Evolutionary conservation across 768 basidiomycete genomes (phyloP), one percentile per base, ranked within the genome.

Genomic region (Galerina marginata): DNA sequence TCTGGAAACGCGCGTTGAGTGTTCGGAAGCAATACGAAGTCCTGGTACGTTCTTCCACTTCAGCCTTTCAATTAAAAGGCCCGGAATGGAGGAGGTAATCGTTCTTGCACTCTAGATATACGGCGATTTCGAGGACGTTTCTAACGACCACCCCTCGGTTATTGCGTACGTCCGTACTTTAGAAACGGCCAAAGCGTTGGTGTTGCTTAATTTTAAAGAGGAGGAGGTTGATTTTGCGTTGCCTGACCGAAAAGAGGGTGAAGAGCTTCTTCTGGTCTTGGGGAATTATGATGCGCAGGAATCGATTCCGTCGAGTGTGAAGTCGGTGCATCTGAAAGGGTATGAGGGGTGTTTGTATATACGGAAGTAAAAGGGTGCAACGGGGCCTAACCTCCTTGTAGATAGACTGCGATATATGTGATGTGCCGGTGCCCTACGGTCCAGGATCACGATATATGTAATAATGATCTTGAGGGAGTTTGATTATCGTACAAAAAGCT

Each of bases 1-100:
- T 91, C 70, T 92, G 84, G 81, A 86, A 85, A 68, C 70, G 73
- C 16, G 81, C 87, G 9, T 67, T 91, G 36, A 62, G 56, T 14
- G 56, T 86, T 2, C 78, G 90, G 23, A 88, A 89, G 64, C 69
- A 76, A 16, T 68, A 87, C 59, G 76, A 81, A 15, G 79, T 86
- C 23, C 67, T 89, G 64, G 87, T 91, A 56, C 11, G 50, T 49
- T 20, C 6, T 7, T 7, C 26, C n/a, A n/a, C n/a, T 20, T 20
- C 20, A 20, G 20, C 20, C 20, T 20, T 20, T 20, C 20, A 1
- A 20, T 2, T 20, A 20, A 20, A 20, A 1, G 2, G 20, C 1
- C 20, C 2, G 20, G 20, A 20, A 20, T 20, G 20, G 20, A 33
- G 29, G 5, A 33, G 29, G 4, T 33, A 9, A n/a, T 4, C 46